phyloP scores from a whole-genome alignment of 2,329 filamentous ascomycete species.

The Epichloe scottii region DNA sequence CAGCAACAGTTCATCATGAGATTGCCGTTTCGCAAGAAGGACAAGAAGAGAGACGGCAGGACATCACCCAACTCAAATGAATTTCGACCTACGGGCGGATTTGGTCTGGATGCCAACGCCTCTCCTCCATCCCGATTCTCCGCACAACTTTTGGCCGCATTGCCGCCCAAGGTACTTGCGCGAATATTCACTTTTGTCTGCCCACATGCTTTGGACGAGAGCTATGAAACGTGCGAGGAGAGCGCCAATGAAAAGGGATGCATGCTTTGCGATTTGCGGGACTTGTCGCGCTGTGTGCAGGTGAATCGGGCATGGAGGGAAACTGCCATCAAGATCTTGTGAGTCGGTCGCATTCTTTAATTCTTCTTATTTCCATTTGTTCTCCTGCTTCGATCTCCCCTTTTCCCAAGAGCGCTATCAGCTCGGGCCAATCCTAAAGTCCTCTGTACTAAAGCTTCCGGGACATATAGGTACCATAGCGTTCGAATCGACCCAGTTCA shows the following conservation, averaged over 20 bases:
- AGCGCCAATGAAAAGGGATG: constrained; percentile 68
- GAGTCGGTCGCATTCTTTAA: constrained; percentile 23
- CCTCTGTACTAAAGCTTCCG: not conserved
- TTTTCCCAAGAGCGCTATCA: not conserved
- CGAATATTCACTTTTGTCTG: constrained; percentile 74
- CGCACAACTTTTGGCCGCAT: constrained; percentile 31
- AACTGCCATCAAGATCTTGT: constrained; percentile 45
- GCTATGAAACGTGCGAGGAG: constrained; percentile 72
- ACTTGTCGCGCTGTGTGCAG: constrained; percentile 67
- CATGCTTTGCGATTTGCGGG: constrained; percentile 87
- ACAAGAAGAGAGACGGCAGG: constrained; percentile 22
- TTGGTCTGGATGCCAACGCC: constrained; percentile 13
- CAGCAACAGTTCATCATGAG: constrained; percentile 18
- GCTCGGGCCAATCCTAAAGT: not conserved
- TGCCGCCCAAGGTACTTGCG: constrained; percentile 59
- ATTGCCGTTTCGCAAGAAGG: constrained; percentile 24
- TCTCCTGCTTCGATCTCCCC: too few relatives aligned
- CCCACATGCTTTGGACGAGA: constrained; percentile 66
- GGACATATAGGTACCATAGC: constrained; percentile 57
- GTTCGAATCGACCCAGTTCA: constrained; percentile 90
- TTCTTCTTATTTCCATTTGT: not conserved
- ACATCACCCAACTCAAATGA: constrained; percentile 15
- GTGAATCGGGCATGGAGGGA: constrained; percentile 61
- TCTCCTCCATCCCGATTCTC: constrained; percentile 29
- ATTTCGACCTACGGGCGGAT: constrained; percentile 14